Base-by-base conservation (phyloP, 2,329 filamentous ascomycete genomes). In the Pseudogymnoascus sp. region DNA sequence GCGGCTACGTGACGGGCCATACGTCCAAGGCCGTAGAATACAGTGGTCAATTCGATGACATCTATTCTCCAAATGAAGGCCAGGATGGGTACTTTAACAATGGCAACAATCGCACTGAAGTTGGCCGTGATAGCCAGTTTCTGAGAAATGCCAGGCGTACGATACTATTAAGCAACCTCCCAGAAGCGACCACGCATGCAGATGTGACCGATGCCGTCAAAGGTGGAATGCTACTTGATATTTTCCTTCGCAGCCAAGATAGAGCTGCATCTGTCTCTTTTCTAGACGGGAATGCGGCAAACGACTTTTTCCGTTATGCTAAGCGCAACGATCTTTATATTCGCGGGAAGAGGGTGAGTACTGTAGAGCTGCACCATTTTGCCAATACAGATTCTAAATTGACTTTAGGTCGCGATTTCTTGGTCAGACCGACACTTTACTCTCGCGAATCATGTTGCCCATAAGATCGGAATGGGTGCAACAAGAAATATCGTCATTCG, bases 401-500 rank as follows among this genome's bases (percentile, higher is more conserved):
- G 29, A 14, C 59, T 35, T 59, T 63, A 92, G 88, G 77, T 92
- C 58, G 80, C 86, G 12, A 78, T 90, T 38, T 78, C 78, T 64
- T 93, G 90, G 90, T 82, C 80, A 60, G 83, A 90, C 37, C 83
- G 84, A 11, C 90, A 92, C 68, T 92, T 87, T 70, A 78, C 80
- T 33, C 77, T 93, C 7, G 78, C 82, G 1, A 75, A 77, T 2
- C 84, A 90, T 71, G 78, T 92, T 61, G 80, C 81, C 21, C 78
- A 81, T 72, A 89, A 88, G 70, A 81, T 92, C 62, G 74, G 74
- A 39, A 77, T 74, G 58, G 89, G 90, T 12, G 88, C 88, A 12
- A 89, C 85, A 43, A 85, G 91, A 64, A 94, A 93, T 68, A 73
- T 95, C 38, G 76, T 92, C 19, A 81, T 95, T 43, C 82, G 82